These are phyloP conservation scores for Pharus latifolius DNA, from an alignment of 176 grass and related monocot genomes.

Conservation along the genomic window DNA sequence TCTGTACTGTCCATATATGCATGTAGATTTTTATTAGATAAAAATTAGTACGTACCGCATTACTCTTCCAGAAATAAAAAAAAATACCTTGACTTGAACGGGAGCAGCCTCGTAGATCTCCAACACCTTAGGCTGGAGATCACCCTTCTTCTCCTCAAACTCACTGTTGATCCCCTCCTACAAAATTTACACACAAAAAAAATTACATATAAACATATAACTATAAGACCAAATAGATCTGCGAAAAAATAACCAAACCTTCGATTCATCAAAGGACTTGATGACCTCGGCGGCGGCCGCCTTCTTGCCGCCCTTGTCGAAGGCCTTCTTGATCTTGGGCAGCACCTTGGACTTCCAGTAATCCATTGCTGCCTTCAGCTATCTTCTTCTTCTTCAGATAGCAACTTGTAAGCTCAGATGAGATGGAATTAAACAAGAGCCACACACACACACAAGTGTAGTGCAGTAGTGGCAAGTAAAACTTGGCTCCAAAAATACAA, in stretches of 20 bases:
- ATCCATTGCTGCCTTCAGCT: slow-evolving; percentile 10
- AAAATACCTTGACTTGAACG: slow-evolving; percentile 37
- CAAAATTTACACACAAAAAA: background rate
- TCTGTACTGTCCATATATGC: too few relatives aligned
- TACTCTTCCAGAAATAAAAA: too few relatives aligned
- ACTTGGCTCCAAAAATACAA: slow-evolving; percentile 7
- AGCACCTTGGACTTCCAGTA: slow-evolving; percentile 55
- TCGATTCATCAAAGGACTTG: slow-evolving; percentile 53
- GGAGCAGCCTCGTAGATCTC: slow-evolving; percentile 60
- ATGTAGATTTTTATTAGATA: too few relatives aligned
- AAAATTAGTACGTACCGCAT: too few relatives aligned
- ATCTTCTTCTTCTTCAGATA: background rate
- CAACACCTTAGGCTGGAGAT: slow-evolving; percentile 56
- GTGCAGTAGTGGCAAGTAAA: background rate
- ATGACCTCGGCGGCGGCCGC: slow-evolving; percentile 41
- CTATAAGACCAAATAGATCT: too few relatives aligned
- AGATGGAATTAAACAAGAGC: background rate
- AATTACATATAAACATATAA: background rate
- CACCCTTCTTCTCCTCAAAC: slow-evolving; percentile 52
- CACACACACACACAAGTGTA: too few relatives aligned
- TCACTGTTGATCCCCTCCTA: slow-evolving; percentile 45
- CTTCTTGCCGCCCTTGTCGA: slow-evolving; percentile 34
- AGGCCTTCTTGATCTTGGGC: slow-evolving; percentile 46
- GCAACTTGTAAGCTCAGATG: background rate
- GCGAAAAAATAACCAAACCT: slow-evolving; percentile 10